Percentiles rank a stretch among this genome's conserved stretches.
Conservation (phyloP, 2,329 filamentous ascomycete species). For the Apiospora pterosperma region DNA sequence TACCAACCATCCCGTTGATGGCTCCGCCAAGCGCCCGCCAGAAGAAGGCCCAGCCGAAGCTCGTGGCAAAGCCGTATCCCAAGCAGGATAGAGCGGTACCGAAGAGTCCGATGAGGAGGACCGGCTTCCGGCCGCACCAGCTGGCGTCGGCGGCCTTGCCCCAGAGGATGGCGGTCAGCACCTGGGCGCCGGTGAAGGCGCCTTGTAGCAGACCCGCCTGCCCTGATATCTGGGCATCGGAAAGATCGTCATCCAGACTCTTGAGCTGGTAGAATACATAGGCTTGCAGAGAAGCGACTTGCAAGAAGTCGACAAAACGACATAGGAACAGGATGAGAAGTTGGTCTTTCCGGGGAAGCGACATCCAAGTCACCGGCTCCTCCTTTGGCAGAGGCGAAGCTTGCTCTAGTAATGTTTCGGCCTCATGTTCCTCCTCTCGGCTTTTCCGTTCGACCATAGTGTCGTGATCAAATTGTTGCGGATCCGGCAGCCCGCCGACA, state of each 20-base stretch:
- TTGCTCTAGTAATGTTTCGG: too few species aligned
- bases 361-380: too few species aligned
- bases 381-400: too few species aligned
- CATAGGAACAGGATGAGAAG: too few species aligned
- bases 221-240: slow-evolving; percentile 55
- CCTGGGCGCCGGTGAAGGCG: slow-evolving; percentile 70
- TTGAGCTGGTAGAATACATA: slow-evolving; percentile 77
- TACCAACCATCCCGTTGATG: slow-evolving; percentile 46
- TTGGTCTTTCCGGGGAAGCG: too few species aligned
- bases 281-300: too few species aligned
- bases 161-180: slow-evolving; percentile 71
- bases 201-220: slow-evolving; percentile 70
- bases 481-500: too few species aligned
- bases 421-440: too few species aligned
- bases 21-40: slow-evolving; percentile 64
- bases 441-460: too few species aligned
- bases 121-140: slow-evolving; percentile 62
- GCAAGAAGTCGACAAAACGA: too few species aligned
- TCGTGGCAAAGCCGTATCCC: slow-evolving; percentile 69
- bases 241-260: slow-evolving; percentile 55
- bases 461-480: too few species aligned
- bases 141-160: slow-evolving; percentile 61
- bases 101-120: slow-evolving; percentile 64
- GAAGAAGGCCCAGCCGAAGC: slow-evolving; percentile 60
- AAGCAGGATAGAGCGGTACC: slow-evolving; percentile 66